A percentile compares a stretch with the other conserved stretches of the same genome.
Evolutionary conservation across 2,329 filamentous ascomycete genomes (phyloP).

Genomic region (Rasamsonia emersonii): DNA sequence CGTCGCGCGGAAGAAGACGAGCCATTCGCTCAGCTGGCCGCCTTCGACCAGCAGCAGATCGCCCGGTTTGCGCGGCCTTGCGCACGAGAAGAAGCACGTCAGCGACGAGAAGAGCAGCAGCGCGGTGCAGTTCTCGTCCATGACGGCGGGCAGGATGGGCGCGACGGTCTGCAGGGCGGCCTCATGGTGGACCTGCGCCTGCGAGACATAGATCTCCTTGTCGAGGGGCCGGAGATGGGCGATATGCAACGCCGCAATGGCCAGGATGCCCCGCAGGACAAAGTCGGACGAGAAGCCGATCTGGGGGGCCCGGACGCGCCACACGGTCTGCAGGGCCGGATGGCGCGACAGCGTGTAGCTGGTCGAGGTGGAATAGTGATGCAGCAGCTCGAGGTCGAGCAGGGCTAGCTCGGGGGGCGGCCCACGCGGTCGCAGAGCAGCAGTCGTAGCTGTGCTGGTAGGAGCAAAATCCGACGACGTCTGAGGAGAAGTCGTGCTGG

Average conservation of each 20-base stretch:
- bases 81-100: slow-evolving; percentile 30
- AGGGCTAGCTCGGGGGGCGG: slow-evolving; percentile 15
- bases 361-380: slow-evolving; percentile 45
- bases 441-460: background rate
- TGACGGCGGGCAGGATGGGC: slow-evolving; percentile 24
- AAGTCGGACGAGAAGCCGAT: slow-evolving; percentile 40
- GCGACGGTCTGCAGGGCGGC: slow-evolving; percentile 22
- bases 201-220: slow-evolving; percentile 31
- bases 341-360: slow-evolving; percentile 40
- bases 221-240: slow-evolving; percentile 32
- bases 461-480: slow-evolving; percentile 1
- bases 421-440: background rate
- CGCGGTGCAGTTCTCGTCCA: slow-evolving; percentile 24
- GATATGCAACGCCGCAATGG: slow-evolving; percentile 43
- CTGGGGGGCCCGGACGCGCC: slow-evolving; percentile 41
- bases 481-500: background rate
- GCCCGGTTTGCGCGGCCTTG: slow-evolving; percentile 22
- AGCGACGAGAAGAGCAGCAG: slow-evolving; percentile 34
- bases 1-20: slow-evolving; percentile 29
- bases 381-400: slow-evolving; percentile 44
- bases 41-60: slow-evolving; percentile 30
- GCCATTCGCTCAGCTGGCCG: slow-evolving; percentile 30
- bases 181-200: slow-evolving; percentile 31
- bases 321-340: slow-evolving; percentile 36
- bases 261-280: slow-evolving; percentile 42